phyloP scores from a whole-genome alignment of 768 basidiomycete genomes.

The Leccinum uliginosum region DNA sequence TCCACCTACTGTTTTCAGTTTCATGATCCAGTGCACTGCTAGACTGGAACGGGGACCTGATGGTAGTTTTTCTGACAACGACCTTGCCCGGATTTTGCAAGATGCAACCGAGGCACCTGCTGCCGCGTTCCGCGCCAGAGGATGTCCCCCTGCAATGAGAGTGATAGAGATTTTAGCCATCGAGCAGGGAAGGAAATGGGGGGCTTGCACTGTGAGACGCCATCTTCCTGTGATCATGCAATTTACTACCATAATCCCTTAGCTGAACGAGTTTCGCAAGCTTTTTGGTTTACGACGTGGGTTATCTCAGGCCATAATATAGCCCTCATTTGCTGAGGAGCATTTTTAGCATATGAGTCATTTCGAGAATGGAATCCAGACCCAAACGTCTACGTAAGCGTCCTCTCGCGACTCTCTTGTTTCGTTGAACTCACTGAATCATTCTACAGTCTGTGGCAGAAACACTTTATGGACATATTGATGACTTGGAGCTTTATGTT shows the following conservation, averaged over 20 bases:
- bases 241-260: neutral
- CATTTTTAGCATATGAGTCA: slow-evolving; percentile 45
- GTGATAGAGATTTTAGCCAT: slow-evolving; percentile 70
- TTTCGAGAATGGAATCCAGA: slow-evolving; percentile 76
- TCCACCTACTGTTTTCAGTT: neutral
- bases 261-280: slow-evolving; percentile 69
- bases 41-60: slow-evolving; percentile 47
- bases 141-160: slow-evolving; percentile 60
- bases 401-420: slow-evolving; percentile 12
- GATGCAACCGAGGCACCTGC: slow-evolving; percentile 56
- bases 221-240: neutral
- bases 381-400: slow-evolving; percentile 44
- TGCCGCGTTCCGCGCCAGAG: slow-evolving; percentile 61
- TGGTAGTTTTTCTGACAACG: slow-evolving; percentile 56
- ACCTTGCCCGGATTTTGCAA: slow-evolving; percentile 60
- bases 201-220: slow-evolving; percentile 60
- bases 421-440: neutral
- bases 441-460: slow-evolving; percentile 51
- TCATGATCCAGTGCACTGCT: neutral
- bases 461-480: slow-evolving; percentile 63
- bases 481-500: slow-evolving; percentile 78
- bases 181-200: slow-evolving; percentile 62
- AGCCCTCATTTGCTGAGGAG: slow-evolving; percentile 1
- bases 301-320: slow-evolving; percentile 8
- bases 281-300: slow-evolving; percentile 69